Evolutionary conservation across 192 early-diverging fungal genomes (phyloP).

Genomic region (Physocladia obscura): DNA sequence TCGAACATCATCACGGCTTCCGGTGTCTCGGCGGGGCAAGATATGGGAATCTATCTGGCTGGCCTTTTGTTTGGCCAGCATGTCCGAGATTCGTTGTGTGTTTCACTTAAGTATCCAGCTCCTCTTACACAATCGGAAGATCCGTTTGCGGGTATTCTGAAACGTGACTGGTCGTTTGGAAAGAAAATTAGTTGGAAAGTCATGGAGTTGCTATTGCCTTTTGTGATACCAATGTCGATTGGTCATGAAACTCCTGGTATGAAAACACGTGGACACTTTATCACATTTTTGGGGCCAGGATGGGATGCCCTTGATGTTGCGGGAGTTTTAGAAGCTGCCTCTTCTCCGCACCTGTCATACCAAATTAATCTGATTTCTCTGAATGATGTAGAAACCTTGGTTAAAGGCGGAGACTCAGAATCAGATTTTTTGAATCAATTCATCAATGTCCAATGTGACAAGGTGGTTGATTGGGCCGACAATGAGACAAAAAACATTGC

Average conservation of each 20-base stretch:
- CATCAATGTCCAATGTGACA: background rate
- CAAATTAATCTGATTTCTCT: slow-evolving; percentile 1
- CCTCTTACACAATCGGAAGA: slow-evolving; percentile 20
- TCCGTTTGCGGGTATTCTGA: slow-evolving; percentile 26
- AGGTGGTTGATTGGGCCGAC: background rate
- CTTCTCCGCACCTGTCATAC: background rate
- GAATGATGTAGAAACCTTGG: no score
- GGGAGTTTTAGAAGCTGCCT: background rate
- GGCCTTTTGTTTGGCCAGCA: slow-evolving; percentile 10
- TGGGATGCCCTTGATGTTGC: slow-evolving; percentile 22
- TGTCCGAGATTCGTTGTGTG: background rate
- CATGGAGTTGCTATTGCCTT: background rate
- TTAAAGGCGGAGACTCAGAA: background rate
- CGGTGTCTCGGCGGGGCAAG: slow-evolving; percentile 43
- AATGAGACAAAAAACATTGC: background rate
- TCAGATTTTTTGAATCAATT: background rate
- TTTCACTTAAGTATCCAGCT: background rate
- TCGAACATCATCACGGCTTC: slow-evolving; percentile 33
- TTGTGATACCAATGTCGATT: background rate
- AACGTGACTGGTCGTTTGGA: no score
- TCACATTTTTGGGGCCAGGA: background rate
- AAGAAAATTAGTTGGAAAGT: background rate
- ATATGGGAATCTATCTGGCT: slow-evolving; percentile 23
- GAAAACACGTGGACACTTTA: background rate
- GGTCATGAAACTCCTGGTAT: background rate